phyloP scores from a whole-genome alignment of 1,284 basidiomycete genomes.

The Fereydounia khargensis region DNA sequence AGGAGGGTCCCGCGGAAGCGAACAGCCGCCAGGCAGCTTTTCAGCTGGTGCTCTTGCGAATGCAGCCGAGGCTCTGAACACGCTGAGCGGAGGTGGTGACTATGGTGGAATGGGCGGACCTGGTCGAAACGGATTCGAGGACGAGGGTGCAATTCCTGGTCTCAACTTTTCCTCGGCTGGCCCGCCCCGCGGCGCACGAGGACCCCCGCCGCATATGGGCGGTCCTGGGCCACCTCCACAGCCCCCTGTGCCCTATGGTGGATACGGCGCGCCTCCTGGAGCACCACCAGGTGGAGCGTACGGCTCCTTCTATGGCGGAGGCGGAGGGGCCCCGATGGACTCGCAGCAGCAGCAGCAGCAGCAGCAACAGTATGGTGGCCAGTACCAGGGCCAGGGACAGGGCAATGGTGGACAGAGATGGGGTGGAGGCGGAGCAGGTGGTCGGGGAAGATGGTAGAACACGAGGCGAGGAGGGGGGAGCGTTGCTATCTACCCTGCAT shows the following conservation, averaged over 20 bases:
- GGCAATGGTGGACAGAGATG: background rate
- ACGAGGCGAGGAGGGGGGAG: too few relatives aligned
- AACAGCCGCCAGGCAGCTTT: background rate
- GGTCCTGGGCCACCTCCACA: constrained; percentile 4
- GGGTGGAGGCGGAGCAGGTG: background rate
- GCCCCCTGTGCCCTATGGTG: too few relatives aligned
- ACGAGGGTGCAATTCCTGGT: background rate
- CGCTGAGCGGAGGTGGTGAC: too few relatives aligned
- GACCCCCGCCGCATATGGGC: background rate
- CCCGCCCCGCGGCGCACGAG: constrained; percentile 8
- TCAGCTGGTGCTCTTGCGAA: too few relatives aligned
- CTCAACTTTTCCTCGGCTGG: constrained; percentile 17
- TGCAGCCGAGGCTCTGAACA: too few relatives aligned
- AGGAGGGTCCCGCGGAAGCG: background rate
- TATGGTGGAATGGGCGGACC: background rate
- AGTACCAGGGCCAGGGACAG: too few relatives aligned
- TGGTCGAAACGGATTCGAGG: constrained; percentile 4
- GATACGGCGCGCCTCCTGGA: too few relatives aligned
- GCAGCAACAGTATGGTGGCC: too few relatives aligned
- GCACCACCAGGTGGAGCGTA: constrained; percentile 19
- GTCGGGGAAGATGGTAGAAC: background rate
- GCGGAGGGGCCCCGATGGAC: too few relatives aligned
- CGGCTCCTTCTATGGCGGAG: constrained; percentile 18
- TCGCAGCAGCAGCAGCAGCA: too few relatives aligned
- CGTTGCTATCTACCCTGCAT: too few relatives aligned